Evolutionary conservation across 1,284 basidiomycete genomes (phyloP).

Genomic region (Caloboletus firmus): DNA sequence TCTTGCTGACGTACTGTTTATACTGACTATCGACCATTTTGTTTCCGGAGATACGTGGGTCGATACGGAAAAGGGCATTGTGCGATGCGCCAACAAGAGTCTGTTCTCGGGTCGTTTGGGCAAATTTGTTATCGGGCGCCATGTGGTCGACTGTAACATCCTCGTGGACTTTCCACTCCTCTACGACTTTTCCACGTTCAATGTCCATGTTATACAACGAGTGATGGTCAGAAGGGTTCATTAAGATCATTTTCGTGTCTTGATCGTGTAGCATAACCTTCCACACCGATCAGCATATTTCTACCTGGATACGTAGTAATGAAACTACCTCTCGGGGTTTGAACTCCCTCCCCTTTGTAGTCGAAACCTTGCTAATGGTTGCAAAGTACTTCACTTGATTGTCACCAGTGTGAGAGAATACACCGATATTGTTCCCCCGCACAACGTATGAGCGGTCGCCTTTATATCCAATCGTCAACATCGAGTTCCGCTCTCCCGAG

Average conservation of each 20-base stretch:
- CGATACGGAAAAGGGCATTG: slow-evolving; percentile 96
- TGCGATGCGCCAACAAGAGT: slow-evolving; percentile 92
- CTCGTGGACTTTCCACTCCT: slow-evolving; percentile 98
- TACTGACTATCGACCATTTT: slow-evolving; percentile 95
- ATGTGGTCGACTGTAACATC: slow-evolving; percentile 85
- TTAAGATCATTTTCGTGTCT: slow-evolving; percentile 93
- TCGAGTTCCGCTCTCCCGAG: slow-evolving; percentile 77
- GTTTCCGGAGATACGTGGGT: slow-evolving; percentile 87
- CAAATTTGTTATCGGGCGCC: slow-evolving; percentile 92
- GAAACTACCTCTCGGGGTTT: slow-evolving; percentile 77
- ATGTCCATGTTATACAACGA: slow-evolving; percentile 93
- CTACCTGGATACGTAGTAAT: not conserved
- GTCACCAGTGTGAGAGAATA: slow-evolving; percentile 86
- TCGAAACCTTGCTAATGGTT: slow-evolving; percentile 84
- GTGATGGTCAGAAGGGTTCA: slow-evolving; percentile 83
- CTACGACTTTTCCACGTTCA: slow-evolving; percentile 94
- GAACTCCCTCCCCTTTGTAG: slow-evolving; percentile 82
- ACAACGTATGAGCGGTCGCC: slow-evolving; percentile 96
- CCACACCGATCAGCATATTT: slow-evolving; percentile 13
- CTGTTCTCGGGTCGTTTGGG: slow-evolving; percentile 90
- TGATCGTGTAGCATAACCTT: slow-evolving; percentile 98
- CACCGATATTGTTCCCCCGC: slow-evolving; percentile 94
- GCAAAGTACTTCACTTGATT: slow-evolving; percentile 85
- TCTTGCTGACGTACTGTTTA: slow-evolving; percentile 96
- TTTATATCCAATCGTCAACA: slow-evolving; percentile 94